Evolutionary conservation across 371 early-diverging fungal species (phyloP).

Genomic region (Haplosporangium sp.): DNA sequence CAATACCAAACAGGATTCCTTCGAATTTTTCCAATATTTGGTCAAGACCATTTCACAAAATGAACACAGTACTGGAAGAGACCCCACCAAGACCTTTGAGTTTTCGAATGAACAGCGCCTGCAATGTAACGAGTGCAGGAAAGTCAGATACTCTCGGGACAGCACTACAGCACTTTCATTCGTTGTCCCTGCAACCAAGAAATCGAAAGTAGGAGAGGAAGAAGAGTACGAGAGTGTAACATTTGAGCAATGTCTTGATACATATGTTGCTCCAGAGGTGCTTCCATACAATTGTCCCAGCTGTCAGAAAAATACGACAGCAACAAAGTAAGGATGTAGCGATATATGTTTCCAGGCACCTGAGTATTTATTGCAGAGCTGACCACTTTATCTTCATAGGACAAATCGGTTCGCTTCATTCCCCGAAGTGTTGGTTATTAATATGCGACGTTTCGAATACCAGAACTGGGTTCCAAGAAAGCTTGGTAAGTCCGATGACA

Average conservation of each 20-base stretch:
- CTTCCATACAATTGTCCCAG: constrained; percentile 86
- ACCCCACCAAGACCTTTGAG: constrained; percentile 83
- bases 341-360: background rate
- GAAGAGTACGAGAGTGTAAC: constrained; percentile 72
- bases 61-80: constrained; percentile 70
- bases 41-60: constrained; percentile 78
- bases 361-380: background rate
- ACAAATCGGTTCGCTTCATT: constrained; percentile 84
- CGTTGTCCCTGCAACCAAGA: constrained; percentile 76
- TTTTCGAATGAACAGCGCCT: constrained; percentile 86
- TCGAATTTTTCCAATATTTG: constrained; percentile 91
- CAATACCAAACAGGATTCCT: constrained; percentile 76
- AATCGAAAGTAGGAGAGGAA: constrained; percentile 28
- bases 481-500: constrained; percentile 61
- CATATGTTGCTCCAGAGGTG: constrained; percentile 66
- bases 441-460: constrained; percentile 87
- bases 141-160: constrained; percentile 81
- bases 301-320: constrained; percentile 77
- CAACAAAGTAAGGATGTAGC: constrained; percentile 67
- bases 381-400: constrained; percentile 49
- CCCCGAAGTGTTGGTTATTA: constrained; percentile 86
- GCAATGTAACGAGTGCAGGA: constrained; percentile 85
- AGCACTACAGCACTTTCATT: constrained; percentile 74
- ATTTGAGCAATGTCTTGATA: constrained; percentile 82
- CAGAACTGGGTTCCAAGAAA: constrained; percentile 92